Base-by-base conservation (phyloP, 345 rosid species). In the Euclidium syriacum region DNA sequence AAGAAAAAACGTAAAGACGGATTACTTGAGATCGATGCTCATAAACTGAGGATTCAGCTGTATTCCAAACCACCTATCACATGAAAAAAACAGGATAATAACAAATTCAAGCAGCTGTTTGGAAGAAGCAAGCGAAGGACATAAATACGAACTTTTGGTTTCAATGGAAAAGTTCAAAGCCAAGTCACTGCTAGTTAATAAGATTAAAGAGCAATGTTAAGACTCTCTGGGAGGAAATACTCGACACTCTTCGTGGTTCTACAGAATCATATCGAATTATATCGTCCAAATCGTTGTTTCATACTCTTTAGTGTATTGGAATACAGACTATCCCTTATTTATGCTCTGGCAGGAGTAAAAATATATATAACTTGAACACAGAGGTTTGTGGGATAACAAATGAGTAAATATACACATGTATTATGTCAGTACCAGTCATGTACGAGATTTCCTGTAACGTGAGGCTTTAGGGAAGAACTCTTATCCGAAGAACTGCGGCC, bases 11-110 rank as follows among this genome's bases (percentile, higher is more conserved):
- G 23, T 44, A 55, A 40, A 64, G 36, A 65, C 41, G 7, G 76
- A 95, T 63, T 89, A 89, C 98, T 92, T 89, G 76, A 92, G 95
- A 77, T 89, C 97, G 22, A 89, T 80, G 58, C 80, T 82, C 79
- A 87, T 27, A 76, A 87, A 87, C 57, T 73, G 84, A 70, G 97
- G 97, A 80, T 92, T 92, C 41, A 89, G 83, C 71, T 89, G 96
- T 73, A 83, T 54, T 42, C 91, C 98, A 61, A 87, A 92, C 98
- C 97, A 92, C 98, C 98, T 78, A 76, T 38, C 42, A 62, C 72
- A 72, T 65, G 17, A 74, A 15, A 69, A 29, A 57, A 66, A 55
- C 46, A 39, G 51, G 12, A 30, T 32, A 27, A 53, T 48, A 7
- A 35, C 36, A 48, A 38, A 19, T 8, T 41, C 62, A 39, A 63